Evolutionary conservation across 768 basidiomycete genomes (phyloP).

Genomic region (Coprinopsis marcescibilis): DNA sequence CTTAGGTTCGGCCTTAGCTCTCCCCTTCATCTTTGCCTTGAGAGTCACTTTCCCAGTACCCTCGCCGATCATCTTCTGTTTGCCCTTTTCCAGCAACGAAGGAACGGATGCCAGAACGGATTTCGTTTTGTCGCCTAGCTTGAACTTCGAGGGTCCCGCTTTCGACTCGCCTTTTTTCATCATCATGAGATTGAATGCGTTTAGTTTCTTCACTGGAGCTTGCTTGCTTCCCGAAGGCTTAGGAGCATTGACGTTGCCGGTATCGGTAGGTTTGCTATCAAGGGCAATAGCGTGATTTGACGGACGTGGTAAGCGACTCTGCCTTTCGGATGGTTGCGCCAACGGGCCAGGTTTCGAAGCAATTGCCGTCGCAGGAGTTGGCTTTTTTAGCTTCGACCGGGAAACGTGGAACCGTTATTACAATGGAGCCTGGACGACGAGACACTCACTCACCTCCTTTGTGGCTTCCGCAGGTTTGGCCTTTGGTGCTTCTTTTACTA

Average conservation of each 20-base stretch:
- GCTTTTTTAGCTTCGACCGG: too few relatives aligned
- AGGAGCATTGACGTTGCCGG: neutral
- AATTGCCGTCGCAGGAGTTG: too few relatives aligned
- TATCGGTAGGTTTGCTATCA: too few relatives aligned
- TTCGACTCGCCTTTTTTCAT: neutral
- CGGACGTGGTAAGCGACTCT: neutral
- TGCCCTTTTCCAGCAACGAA: conserved; percentile 13
- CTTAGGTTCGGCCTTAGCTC: conserved; percentile 34
- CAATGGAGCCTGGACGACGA: too few relatives aligned
- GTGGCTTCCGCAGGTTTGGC: neutral
- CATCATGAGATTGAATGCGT: neutral
- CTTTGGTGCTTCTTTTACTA: neutral
- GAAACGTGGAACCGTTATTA: too few relatives aligned
- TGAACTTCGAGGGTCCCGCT: neutral
- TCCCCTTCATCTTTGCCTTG: conserved; percentile 23
- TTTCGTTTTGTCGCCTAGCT: neutral
- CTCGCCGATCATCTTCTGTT: conserved; percentile 10
- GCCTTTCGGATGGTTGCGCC: conserved; percentile 9
- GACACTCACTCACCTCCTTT: neutral
- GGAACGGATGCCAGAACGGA: too few relatives aligned
- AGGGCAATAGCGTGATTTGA: neutral
- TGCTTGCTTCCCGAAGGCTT: neutral
- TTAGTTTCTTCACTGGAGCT: neutral
- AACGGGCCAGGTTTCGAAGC: neutral
- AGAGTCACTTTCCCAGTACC: neutral